phyloP scores from a whole-genome alignment of 257 asterid species.

The Penstemon barbatus region DNA sequence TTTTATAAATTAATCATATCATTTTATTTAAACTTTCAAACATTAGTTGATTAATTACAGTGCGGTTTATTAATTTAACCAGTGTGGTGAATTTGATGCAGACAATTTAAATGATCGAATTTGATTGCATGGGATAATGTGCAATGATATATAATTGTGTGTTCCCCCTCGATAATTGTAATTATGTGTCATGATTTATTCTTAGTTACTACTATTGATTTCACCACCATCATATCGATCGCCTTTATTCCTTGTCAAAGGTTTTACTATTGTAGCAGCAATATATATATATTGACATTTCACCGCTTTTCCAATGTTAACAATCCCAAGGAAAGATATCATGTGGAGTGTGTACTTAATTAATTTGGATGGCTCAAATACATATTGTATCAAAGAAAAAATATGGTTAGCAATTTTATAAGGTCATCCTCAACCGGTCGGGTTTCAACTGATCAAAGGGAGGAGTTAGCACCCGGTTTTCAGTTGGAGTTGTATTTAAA shows the following conservation, averaged over 20 bases:
- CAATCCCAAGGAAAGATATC: too few relatives aligned
- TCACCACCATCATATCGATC: background rate
- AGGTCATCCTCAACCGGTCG: too few relatives aligned
- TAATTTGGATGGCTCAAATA: too few relatives aligned
- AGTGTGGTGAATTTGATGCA: constrained; percentile 22
- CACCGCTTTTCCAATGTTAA: background rate
- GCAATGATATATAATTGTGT: constrained; percentile 26
- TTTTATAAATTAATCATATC: too few relatives aligned
- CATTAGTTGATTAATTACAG: too few relatives aligned
- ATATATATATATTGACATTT: background rate
- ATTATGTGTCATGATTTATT: constrained; percentile 3
- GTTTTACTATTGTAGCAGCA: background rate
- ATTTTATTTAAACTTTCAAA: too few relatives aligned
- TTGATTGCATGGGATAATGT: constrained; percentile 23
- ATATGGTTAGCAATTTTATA: too few relatives aligned
- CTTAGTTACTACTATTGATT: background rate
- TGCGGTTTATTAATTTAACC: background rate
- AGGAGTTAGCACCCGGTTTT: too few relatives aligned
- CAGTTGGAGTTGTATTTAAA: too few relatives aligned
- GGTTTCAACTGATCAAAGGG: too few relatives aligned
- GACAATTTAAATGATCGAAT: background rate
- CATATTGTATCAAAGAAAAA: too few relatives aligned
- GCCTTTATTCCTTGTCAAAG: constrained; percentile 13
- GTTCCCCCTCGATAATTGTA: constrained; percentile 19
- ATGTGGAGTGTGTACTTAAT: too few relatives aligned